Percentiles rank a stretch among this genome's conserved stretches.
Evolutionary conservation across 257 asterid species (phyloP).

Genomic region (Solanum etuberosum): DNA sequence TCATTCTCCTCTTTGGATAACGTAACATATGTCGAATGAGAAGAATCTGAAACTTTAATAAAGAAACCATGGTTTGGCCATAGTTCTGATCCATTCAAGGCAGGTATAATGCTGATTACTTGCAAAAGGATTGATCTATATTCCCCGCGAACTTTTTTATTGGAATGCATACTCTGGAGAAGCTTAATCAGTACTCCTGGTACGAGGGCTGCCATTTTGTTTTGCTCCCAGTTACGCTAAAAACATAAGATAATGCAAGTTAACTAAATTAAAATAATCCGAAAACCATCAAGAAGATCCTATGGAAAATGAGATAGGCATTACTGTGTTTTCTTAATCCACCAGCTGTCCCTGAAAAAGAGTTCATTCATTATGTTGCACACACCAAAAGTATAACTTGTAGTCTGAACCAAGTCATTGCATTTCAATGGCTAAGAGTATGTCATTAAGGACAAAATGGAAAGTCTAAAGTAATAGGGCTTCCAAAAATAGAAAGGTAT

Average conservation of each 20-base stretch:
- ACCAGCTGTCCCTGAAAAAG: background rate
- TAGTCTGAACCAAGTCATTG: background rate
- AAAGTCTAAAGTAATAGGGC: no score
- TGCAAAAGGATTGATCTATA: constrained; percentile 58
- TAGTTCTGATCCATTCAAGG: constrained; percentile 55
- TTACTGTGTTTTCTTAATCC: background rate
- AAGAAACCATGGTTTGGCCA: constrained; percentile 85
- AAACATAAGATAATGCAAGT: background rate
- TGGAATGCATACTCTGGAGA: constrained; percentile 58
- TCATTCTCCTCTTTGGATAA: constrained; percentile 56
- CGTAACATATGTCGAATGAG: constrained; percentile 76
- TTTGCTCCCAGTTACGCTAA: background rate
- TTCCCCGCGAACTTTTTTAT: constrained; percentile 59
- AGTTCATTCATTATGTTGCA: background rate
- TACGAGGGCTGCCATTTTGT: constrained; percentile 56
- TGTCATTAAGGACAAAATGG: background rate
- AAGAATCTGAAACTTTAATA: constrained; percentile 82
- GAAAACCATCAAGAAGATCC: background rate
- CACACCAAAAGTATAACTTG: background rate
- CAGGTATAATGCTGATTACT: constrained; percentile 82
- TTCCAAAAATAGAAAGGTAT: no score
- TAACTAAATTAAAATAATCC: background rate
- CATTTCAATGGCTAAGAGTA: background rate
- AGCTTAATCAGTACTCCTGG: constrained; percentile 82
- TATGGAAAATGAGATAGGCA: background rate